A percentile compares a stretch with the other conserved stretches of the same genome.
Conservation (phyloP, 2,329 filamentous ascomycete species). For the Lojkania enalia region DNA sequence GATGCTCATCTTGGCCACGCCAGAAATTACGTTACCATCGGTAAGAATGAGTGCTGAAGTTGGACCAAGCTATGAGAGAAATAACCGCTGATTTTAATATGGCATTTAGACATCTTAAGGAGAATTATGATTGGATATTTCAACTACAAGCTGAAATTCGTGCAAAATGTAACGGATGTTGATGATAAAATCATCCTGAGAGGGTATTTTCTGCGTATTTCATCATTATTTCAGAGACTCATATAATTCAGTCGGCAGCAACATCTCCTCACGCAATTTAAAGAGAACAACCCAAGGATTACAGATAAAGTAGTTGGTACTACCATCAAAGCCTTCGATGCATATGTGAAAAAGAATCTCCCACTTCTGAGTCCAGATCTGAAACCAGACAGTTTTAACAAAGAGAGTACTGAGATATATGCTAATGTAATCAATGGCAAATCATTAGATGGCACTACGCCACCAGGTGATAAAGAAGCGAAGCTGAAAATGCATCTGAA, state of each 20-base stretch:
- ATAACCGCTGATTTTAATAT: no score
- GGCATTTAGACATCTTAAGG: conserved; percentile 86
- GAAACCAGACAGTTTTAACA: conserved; percentile 52
- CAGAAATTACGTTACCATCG: conserved; percentile 91
- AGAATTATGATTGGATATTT: conserved; percentile 84
- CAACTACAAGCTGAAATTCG: conserved; percentile 78
- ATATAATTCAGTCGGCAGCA: no score
- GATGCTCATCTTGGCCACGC: conserved; percentile 82
- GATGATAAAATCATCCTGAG: conserved; percentile 63
- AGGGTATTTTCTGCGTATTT: no score
- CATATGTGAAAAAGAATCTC: conserved; percentile 70
- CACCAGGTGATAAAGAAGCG: conserved; percentile 74
- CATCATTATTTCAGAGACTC: no score
- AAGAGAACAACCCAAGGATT: conserved; percentile 52
- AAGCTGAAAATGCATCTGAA: conserved; percentile 90
- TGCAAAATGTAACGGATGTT: conserved; percentile 84
- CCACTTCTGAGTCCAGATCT: conserved; percentile 52
- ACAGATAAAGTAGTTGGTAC: conserved; percentile 54
- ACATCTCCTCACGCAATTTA: conserved; percentile 73
- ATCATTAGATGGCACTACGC: conserved; percentile 55
- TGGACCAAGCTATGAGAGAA: no score
- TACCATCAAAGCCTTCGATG: conserved; percentile 56
- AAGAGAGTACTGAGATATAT: conserved; percentile 56
- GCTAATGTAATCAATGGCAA: conserved; percentile 59
- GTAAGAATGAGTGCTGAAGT: no score